Evolutionary conservation across 176 grass and related monocot genomes (phyloP), one percentile per base, ranked within the genome.

Genomic region (Thalia dealbata): DNA sequence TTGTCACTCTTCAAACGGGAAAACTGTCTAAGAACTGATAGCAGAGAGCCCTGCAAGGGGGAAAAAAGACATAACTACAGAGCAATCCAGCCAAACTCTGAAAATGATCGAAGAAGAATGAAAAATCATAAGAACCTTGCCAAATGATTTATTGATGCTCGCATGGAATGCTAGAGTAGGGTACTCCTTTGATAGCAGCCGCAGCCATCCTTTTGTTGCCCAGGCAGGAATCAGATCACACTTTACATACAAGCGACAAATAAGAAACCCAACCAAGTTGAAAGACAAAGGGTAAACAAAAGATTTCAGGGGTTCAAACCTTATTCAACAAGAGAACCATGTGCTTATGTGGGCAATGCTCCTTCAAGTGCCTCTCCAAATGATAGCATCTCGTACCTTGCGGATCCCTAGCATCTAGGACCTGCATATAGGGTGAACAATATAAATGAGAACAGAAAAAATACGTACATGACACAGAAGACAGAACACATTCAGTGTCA

Each of bases 121-220:
- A 38, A 38, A 77, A 14, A 19, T 19, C 10, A 10, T 22, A 76
- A 83, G 58, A 67, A 92, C 92, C 82, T 96, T 96, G 78, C 92
- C 92, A 86, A 96, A 96, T 58, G 92, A 96, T 4, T 88, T 90
- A 72, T 84, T 96, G 71, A 92, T 89, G 65, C 89, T 96, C 42
- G 92, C 92, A 82, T 96, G 92, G 79, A 96, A 96, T 72, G 92
- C 92, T 61, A 96, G 55, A 61, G 92, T 92, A 77, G 89, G 92
- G 81, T 88, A 96, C 62, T 96, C 89, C 78, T 81, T 90, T 0
- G 92, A 96, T 28, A 96, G 74, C 64, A 86, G 64, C 27, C 87
- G 85, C 30, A 92, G 56, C 87, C 92, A 96, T 81, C 92, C 92
- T 90, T 96, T 96, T 76, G 92, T 90, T 76, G 82, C 86, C 92